Conservation (phyloP, 129 eudicot species). For the Silybum marianum region DNA sequence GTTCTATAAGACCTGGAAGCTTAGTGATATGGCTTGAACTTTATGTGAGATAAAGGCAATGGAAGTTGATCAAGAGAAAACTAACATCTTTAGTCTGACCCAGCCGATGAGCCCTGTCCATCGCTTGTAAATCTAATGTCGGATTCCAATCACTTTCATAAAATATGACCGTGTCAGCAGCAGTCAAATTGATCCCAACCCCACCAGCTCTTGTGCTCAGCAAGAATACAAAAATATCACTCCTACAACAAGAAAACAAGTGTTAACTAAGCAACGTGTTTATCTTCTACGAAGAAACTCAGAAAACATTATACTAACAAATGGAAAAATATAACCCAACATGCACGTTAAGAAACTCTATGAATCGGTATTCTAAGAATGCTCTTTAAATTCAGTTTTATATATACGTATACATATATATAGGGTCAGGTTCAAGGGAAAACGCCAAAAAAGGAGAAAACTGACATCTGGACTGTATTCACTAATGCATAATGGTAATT, state of each 20-base stretch:
- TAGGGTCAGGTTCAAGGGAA: no score
- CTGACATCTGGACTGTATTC: no score
- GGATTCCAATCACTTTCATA: slow-evolving; percentile 99
- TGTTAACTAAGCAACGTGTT: neutral
- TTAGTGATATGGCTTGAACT: slow-evolving; percentile 1
- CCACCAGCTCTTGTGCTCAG: slow-evolving; percentile 99
- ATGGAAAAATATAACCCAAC: neutral
- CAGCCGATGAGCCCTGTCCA: slow-evolving; percentile 98
- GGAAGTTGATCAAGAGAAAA: slow-evolving; percentile 23
- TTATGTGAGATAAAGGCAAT: neutral
- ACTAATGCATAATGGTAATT: no score
- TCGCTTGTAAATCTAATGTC: slow-evolving; percentile 94
- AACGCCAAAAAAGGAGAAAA: no score
- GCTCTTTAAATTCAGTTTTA: neutral
- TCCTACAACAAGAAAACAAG: slow-evolving; percentile 49
- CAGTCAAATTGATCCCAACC: slow-evolving; percentile 97
- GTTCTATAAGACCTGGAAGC: neutral
- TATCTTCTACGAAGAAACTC: slow-evolving; percentile 7
- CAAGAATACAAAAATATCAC: slow-evolving; percentile 88
- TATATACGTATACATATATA: no score
- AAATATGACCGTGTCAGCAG: slow-evolving; percentile 96
- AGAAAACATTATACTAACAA: neutral
- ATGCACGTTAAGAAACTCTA: neutral
- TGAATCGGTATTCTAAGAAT: neutral
- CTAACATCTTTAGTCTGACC: slow-evolving; percentile 99